phyloP scores from a whole-genome alignment of 2,329 filamentous ascomycete species.

The Arthrinium puccinioides region DNA sequence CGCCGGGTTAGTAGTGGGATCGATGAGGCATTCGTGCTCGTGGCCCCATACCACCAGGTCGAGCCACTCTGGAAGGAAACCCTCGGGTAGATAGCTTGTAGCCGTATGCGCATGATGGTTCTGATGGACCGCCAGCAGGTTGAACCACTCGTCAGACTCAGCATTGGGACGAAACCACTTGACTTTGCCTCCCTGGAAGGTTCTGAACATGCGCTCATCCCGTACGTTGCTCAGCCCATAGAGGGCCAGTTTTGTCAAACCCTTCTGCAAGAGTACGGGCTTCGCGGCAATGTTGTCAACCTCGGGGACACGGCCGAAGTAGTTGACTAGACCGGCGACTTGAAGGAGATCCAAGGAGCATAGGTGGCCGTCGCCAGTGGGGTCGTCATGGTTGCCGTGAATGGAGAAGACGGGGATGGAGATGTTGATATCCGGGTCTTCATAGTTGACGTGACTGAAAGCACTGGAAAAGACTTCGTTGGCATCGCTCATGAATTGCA shows the following conservation, averaged over 20 bases:
- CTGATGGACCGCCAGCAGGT: constrained; percentile 89
- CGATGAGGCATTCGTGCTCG: constrained; percentile 91
- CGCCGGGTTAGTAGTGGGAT: constrained; percentile 75
- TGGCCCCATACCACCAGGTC: constrained; percentile 95
- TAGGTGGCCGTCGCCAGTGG: constrained; percentile 88
- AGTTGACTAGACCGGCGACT: constrained; percentile 86
- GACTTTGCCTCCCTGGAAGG: constrained; percentile 87
- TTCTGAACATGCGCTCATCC: constrained; percentile 89
- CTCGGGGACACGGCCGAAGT: constrained; percentile 87
- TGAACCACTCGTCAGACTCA: constrained; percentile 89
- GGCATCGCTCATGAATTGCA: constrained; percentile 91
- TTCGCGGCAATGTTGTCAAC: constrained; percentile 91
- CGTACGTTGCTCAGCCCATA: constrained; percentile 95
- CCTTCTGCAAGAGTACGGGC: constrained; percentile 88
- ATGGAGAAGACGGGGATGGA: constrained; percentile 97
- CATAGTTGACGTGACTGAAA: constrained; percentile 94
- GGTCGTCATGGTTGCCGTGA: constrained; percentile 96
- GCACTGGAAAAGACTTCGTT: constrained; percentile 84
- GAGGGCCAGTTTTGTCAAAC: constrained; percentile 81
- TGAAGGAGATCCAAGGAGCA: constrained; percentile 89
- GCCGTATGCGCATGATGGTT: constrained; percentile 90
- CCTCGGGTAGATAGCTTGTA: constrained; percentile 91
- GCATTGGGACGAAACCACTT: constrained; percentile 82
- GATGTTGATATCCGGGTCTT: constrained; percentile 94
- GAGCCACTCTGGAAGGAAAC: constrained; percentile 83